A percentile compares a stretch with the other conserved stretches of the same genome.
phyloP scores from a whole-genome alignment of 2,329 filamentous ascomycete species.

The Ophiosphaerella herpotricha region DNA sequence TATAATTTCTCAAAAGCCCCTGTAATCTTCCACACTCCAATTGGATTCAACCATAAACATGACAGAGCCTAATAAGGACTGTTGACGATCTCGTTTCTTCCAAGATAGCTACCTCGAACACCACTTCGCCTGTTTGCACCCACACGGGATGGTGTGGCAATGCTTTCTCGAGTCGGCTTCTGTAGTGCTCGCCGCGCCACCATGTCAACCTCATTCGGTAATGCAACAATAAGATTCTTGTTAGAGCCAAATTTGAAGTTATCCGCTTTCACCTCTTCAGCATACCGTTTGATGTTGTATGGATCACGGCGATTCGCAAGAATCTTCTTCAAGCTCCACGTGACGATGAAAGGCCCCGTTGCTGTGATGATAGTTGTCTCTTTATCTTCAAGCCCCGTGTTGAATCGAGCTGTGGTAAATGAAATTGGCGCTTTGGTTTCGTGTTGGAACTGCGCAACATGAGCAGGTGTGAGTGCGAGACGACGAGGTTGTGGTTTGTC shows the following conservation, averaged over 20 bases:
- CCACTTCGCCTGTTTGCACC: constrained; percentile 44
- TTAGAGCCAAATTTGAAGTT: constrained; percentile 98
- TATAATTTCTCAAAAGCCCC: not conserved
- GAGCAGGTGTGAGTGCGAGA: constrained; percentile 83
- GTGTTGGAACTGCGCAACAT: constrained; percentile 96
- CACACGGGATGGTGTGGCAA: constrained; percentile 65
- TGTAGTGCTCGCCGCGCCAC: constrained; percentile 84
- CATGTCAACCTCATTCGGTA: constrained; percentile 99
- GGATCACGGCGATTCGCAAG: constrained; percentile 79
- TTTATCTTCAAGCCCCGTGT: constrained; percentile 76
- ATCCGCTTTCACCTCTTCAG: constrained; percentile 94
- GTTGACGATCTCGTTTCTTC: constrained; percentile 83
- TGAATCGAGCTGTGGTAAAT: constrained; percentile 93
- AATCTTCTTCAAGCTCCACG: constrained; percentile 94
- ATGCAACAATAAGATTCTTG: constrained; percentile 95
- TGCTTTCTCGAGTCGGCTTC: constrained; percentile 90
- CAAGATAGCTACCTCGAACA: constrained; percentile 69
- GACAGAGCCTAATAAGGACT: constrained; percentile 58
- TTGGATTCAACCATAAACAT: not conserved
- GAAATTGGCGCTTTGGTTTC: constrained; percentile 85
- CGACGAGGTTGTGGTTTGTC: constrained; percentile 91
- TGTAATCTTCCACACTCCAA: not conserved
- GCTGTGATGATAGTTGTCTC: constrained; percentile 97
- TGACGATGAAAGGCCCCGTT: constrained; percentile 94
- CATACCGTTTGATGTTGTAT: constrained; percentile 95